Conservation (phyloP, 2,329 filamentous ascomycete genomes). For the Cladophialophora yegresii region DNA sequence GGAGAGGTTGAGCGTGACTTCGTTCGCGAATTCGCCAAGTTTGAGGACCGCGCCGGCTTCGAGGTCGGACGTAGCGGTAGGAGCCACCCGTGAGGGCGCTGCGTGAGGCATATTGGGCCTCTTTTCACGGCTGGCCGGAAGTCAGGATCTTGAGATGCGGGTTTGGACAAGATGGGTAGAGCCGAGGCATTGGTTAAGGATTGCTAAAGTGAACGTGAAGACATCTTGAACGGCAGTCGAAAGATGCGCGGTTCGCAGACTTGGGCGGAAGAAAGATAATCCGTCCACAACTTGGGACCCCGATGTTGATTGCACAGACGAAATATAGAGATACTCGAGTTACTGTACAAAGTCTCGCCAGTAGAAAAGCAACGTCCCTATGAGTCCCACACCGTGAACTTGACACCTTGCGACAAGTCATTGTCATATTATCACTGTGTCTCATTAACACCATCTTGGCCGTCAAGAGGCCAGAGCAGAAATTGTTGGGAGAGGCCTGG, state of each 20-base stretch:
- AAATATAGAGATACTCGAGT: too few species aligned
- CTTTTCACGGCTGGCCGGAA: neutral
- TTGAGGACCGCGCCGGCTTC: slow-evolving; percentile 79
- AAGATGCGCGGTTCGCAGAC: neutral
- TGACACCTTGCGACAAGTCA: neutral
- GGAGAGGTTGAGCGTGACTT: slow-evolving; percentile 86
- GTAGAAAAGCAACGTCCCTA: neutral
- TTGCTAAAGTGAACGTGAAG: neutral
- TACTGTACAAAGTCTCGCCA: neutral
- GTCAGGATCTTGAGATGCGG: neutral
- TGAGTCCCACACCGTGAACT: neutral
- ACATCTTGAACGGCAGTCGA: neutral
- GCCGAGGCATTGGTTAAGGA: neutral
- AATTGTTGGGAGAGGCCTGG: too few species aligned
- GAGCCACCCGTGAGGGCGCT: slow-evolving; percentile 37
- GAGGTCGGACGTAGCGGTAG: slow-evolving; percentile 70
- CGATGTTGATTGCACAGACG: too few species aligned
- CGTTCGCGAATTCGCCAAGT: slow-evolving; percentile 90
- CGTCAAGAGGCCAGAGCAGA: too few species aligned
- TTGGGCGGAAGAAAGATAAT: neutral
- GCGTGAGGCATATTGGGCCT: slow-evolving; percentile 32
- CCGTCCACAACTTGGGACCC: too few species aligned
- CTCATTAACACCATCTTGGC: neutral
- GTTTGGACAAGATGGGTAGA: neutral
- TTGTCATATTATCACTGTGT: neutral